Evolutionary conservation across 768 basidiomycete genomes (phyloP).

Genomic region (Chlorophyllum brunneum): DNA sequence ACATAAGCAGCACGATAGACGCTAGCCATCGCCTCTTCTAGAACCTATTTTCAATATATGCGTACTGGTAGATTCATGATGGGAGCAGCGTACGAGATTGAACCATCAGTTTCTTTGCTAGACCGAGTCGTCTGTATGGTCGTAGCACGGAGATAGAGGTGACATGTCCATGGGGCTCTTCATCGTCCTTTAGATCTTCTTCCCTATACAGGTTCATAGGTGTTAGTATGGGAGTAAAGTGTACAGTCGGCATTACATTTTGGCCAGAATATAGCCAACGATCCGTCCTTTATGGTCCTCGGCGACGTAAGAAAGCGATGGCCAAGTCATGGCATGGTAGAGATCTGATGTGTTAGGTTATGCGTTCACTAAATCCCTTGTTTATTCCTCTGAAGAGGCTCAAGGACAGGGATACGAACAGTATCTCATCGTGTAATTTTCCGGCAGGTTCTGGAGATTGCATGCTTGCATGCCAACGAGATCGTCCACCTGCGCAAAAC

Average conservation of each 20-base stretch:
- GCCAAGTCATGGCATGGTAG: constrained; percentile 95
- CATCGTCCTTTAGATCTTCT: constrained; percentile 55
- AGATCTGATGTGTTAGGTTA: constrained; percentile 45
- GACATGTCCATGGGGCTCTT: constrained; percentile 86
- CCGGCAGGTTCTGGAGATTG: constrained; percentile 92
- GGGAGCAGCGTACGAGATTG: constrained; percentile 73
- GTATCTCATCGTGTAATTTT: constrained; percentile 87
- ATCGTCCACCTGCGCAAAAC: constrained; percentile 65
- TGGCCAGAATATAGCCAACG: constrained; percentile 93
- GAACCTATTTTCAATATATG: not conserved
- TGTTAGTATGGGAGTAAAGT: not conserved
- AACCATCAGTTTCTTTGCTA: constrained; percentile 94
- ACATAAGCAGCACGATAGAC: constrained; percentile 86
- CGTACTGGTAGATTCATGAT: not conserved
- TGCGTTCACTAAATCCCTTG: constrained; percentile 7
- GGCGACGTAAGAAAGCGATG: constrained; percentile 89
- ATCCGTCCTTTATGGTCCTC: constrained; percentile 89
- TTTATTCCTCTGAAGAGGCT: constrained; percentile 8
- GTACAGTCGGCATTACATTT: constrained; percentile 62
- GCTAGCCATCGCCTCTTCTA: constrained; percentile 90
- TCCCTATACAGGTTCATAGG: constrained; percentile 44
- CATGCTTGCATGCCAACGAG: constrained; percentile 94
- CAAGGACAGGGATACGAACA: constrained; percentile 39
- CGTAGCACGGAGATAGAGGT: constrained; percentile 94
- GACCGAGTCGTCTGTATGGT: constrained; percentile 83